A percentile compares a stretch with the other conserved stretches of the same genome.
Evolutionary conservation across 768 basidiomycete genomes (phyloP).

Genomic region (Suillus americanus): DNA sequence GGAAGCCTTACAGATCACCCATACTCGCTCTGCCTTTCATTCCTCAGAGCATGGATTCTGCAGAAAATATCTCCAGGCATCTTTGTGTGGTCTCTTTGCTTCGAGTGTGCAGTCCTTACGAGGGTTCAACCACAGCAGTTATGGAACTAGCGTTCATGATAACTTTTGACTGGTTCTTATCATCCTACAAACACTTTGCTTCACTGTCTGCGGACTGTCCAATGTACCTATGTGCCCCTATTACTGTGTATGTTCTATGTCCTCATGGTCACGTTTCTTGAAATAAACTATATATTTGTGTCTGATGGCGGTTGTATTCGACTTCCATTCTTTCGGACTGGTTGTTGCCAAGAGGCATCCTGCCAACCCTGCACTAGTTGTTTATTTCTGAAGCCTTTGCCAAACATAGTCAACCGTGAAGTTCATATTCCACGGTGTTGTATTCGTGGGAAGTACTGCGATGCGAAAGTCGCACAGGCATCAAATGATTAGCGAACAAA

Average conservation of each 20-base stretch:
- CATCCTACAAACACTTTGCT: conserved; percentile 5
- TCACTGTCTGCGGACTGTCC: conserved; percentile 25
- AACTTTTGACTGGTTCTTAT: not conserved
- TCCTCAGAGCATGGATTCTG: conserved; percentile 1
- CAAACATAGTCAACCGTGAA: conserved; percentile 9
- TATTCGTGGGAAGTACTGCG: not conserved
- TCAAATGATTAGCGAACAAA: not conserved
- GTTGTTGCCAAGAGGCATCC: not conserved
- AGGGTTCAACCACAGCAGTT: not conserved
- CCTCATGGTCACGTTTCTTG: conserved; percentile 2
- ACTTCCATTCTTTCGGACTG: not conserved
- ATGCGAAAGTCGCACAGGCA: not conserved
- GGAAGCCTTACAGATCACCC: conserved; percentile 5
- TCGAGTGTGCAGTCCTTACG: conserved; percentile 1
- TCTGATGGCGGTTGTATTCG: not conserved
- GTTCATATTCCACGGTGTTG: not conserved
- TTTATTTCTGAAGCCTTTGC: conserved; percentile 18
- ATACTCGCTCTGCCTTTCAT: conserved; percentile 1
- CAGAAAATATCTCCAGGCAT: conserved; percentile 4
- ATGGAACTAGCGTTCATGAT: conserved; percentile 1
- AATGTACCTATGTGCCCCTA: conserved; percentile 26
- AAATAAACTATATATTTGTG: not conserved
- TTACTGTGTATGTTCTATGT: conserved; percentile 8
- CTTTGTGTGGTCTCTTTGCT: conserved; percentile 7
- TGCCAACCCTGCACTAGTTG: not conserved